These are phyloP conservation scores for Brassica balearica DNA, from an alignment of 441 rosid genomes.

Conservation along the genomic window DNA sequence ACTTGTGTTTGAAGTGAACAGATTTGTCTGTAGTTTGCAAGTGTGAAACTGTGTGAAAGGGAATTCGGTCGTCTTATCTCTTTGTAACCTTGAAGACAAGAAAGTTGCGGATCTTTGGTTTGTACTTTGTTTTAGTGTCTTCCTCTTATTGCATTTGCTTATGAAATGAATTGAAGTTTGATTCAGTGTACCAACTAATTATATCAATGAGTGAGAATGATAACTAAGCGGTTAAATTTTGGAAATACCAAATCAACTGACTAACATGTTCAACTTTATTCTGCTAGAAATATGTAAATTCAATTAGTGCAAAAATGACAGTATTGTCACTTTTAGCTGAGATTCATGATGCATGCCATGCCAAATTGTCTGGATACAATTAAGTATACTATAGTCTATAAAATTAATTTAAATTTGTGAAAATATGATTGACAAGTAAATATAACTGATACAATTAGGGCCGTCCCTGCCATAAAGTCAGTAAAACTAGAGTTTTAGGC, in stretches of 20 bases:
- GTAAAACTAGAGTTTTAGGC: too few relatives aligned
- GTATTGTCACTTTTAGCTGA: neutral
- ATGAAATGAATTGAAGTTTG: constrained; percentile 24
- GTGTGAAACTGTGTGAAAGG: constrained; percentile 40
- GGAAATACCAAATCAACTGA: neutral
- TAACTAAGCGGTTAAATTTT: neutral
- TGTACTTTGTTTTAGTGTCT: constrained; percentile 10
- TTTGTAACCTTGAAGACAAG: constrained; percentile 20
- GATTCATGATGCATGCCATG: neutral
- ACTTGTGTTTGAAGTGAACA: constrained; percentile 29
- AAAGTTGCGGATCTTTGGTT: constrained; percentile 13
- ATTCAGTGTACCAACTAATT: constrained; percentile 32
- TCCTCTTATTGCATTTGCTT: constrained; percentile 2
- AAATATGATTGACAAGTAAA: neutral
- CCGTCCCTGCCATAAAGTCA: too few relatives aligned
- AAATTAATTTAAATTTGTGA: neutral
- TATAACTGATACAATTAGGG: neutral
- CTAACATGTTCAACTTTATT: neutral
- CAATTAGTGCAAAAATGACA: constrained; percentile 7
- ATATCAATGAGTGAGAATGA: constrained; percentile 16
- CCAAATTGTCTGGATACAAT: neutral
- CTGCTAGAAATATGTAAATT: neutral
- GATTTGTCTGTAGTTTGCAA: constrained; percentile 28
- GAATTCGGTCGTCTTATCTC: constrained; percentile 11
- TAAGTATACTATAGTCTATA: neutral